Evolutionary conservation across 345 rosid genomes (phyloP), one percentile per base, ranked within the genome.

Genomic region (Lepidium aucheri): DNA sequence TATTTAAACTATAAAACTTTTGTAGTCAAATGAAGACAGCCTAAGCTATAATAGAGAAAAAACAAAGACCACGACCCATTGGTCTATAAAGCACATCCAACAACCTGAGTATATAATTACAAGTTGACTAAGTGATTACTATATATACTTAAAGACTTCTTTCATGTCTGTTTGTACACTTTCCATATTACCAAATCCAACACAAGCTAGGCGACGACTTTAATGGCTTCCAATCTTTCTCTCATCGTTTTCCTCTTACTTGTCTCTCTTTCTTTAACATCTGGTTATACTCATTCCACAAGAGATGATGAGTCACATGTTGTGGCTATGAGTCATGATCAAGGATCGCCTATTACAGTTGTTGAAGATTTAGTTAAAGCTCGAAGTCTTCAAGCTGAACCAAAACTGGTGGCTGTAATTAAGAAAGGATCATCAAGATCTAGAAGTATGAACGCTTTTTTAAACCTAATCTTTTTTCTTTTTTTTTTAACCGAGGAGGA

Each of bases 181-280:
- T 58, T 59, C 13, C 52, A 20, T 53, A 51, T 50, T 50, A 15
- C 15, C 36, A 69, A 60, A 67, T 26, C 30, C 30, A 26, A 35
- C 24, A 51, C 74, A 68, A 20, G 2, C 22, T 20, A 20, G 22
- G 11, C 34, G 3, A 17, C 39, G 49, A 34, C 41, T 46, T 4
- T 6, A 54, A 72, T 64, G 76, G 59, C 53, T 63, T 47, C 58
- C 12, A 72, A 39, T 47, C 12, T 36, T 55, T 4, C 46, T 42
- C 5, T 55, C 35, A 39, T 57, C 59, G 14, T 63, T 16, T 30
- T 72, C 52, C 28, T 72, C 20, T 30, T 63, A 55, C 43, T 55
- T 20, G 53, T 34, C 0, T 55, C 76, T 15, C 5, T 55, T 38
- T 39, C 15, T 11, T 4, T 63, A 46, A 15, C 36, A 30, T 55